These are phyloP conservation scores for Tetragonia tetragonoides DNA, from an alignment of 148 eudicot genomes.

Conservation along the genomic window DNA sequence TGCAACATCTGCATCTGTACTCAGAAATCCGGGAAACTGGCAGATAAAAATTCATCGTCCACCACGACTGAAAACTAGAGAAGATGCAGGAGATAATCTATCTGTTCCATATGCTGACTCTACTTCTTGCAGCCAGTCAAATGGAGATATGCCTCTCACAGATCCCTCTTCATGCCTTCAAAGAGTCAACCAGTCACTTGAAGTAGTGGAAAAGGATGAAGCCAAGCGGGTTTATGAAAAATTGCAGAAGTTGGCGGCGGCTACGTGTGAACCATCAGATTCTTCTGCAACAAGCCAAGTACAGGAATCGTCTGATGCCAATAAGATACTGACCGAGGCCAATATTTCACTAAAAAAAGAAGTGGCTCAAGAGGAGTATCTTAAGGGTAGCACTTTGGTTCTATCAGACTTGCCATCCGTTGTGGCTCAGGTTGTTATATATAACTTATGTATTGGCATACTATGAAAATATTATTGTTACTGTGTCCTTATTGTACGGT, in stretches of 20 bases:
- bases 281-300: slow-evolving; percentile 2
- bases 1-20: slow-evolving; percentile 36
- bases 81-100: slow-evolving; percentile 24
- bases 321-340: slow-evolving; percentile 20
- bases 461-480: not conserved
- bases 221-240: slow-evolving; percentile 45
- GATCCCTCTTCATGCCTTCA: slow-evolving; percentile 25
- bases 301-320: slow-evolving; percentile 26
- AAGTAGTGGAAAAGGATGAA: slow-evolving; percentile 33
- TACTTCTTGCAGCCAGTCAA: slow-evolving; percentile 10
- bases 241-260: slow-evolving; percentile 45
- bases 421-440: slow-evolving; percentile 41
- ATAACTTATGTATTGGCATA: not conserved
- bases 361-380: slow-evolving; percentile 28
- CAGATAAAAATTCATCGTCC: slow-evolving; percentile 21
- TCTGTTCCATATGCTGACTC: slow-evolving; percentile 19
- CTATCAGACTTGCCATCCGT: slow-evolving; percentile 33
- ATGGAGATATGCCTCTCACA: slow-evolving; percentile 24
- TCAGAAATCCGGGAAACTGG: slow-evolving; percentile 30
- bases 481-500: slow-evolving; percentile 14
- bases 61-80: slow-evolving; percentile 22
- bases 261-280: slow-evolving; percentile 28
- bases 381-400: slow-evolving; percentile 25
- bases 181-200: slow-evolving; percentile 23
- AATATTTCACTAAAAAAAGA: slow-evolving; percentile 21